These are phyloP conservation scores for Malassezia pachydermatis DNA, from an alignment of 1,284 basidiomycete genomes.

Conservation along the genomic window DNA sequence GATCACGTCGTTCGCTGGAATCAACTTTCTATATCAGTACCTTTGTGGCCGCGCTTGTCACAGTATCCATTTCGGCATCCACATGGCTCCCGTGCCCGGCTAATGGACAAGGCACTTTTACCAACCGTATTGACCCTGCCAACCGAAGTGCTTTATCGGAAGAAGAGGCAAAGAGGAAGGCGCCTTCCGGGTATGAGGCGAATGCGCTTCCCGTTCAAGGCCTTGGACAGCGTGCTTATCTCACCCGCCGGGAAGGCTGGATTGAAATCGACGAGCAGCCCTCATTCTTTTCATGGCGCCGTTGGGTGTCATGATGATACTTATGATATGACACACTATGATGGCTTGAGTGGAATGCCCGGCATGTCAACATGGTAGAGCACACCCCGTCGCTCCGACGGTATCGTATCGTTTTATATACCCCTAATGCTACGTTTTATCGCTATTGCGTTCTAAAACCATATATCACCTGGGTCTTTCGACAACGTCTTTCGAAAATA, in stretches of 20 bases:
- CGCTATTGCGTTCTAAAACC: no score
- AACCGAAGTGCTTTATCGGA: constrained; percentile 10
- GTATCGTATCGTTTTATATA: no score
- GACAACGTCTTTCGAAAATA: no score
- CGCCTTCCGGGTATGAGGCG: background rate
- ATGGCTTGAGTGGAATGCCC: no score
- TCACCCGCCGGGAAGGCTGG: constrained; percentile 31
- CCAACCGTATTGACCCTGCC: background rate
- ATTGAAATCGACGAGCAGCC: constrained; percentile 28
- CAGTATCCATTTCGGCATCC: constrained; percentile 26
- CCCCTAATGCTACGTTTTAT: no score
- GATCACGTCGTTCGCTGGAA: constrained; percentile 7
- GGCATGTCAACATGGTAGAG: no score
- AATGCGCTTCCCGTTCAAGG: constrained; percentile 5
- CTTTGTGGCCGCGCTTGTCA: constrained; percentile 27
- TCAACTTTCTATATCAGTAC: constrained; percentile 28
- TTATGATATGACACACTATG: no score
- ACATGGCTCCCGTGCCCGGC: constrained; percentile 35
- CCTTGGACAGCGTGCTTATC: constrained; percentile 22
- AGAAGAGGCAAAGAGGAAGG: constrained; percentile 1
- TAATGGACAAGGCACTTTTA: constrained; percentile 7
- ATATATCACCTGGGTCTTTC: no score
- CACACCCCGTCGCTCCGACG: no score
- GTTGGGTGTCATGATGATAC: constrained; percentile 14
- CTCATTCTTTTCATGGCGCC: constrained; percentile 12